Percentiles rank a stretch among this genome's conserved stretches.
These are phyloP conservation scores for Triticum dicoccoides DNA, from an alignment of 176 grass and related monocot species.

Conservation along the genomic window DNA sequence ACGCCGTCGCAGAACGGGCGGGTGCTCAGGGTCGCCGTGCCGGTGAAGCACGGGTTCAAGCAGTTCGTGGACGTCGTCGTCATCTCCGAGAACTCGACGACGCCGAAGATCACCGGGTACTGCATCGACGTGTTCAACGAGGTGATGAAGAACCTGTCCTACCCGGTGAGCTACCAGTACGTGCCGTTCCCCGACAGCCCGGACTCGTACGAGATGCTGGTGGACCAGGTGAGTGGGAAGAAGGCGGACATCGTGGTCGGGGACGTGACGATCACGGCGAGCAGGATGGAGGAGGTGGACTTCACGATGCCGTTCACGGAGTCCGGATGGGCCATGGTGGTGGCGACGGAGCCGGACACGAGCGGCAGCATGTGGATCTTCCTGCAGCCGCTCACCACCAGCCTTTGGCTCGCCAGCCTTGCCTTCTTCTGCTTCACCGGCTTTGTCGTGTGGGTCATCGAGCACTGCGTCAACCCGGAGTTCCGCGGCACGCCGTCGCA, in stretches of 20 bases:
- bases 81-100: not conserved
- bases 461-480: too few relatives aligned
- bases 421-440: too few relatives aligned
- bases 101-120: slow-evolving; percentile 40
- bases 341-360: slow-evolving; percentile 21
- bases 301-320: slow-evolving; percentile 82
- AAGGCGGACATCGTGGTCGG: slow-evolving; percentile 29
- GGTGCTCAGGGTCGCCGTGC: slow-evolving; percentile 47
- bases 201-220: slow-evolving; percentile 37
- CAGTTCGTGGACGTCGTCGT: slow-evolving; percentile 47
- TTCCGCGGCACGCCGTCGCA: too few relatives aligned
- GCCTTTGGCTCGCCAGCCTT: too few relatives aligned
- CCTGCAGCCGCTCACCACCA: slow-evolving; percentile 43
- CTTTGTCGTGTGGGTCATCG: too few relatives aligned
- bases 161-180: slow-evolving; percentile 36
- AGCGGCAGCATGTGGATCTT: slow-evolving; percentile 73
- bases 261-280: slow-evolving; percentile 66
- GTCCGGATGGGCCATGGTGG: slow-evolving; percentile 83
- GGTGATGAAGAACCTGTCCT: slow-evolving; percentile 41
- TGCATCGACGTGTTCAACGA: slow-evolving; percentile 74
- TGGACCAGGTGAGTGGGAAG: slow-evolving; percentile 2
- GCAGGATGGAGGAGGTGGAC: slow-evolving; percentile 46
- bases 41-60: slow-evolving; percentile 66
- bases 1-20: slow-evolving; percentile 39
- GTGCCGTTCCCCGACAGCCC: not conserved